Conservation (phyloP, 2,329 filamentous ascomycete species). For the Xylariaceae sp. region DNA sequence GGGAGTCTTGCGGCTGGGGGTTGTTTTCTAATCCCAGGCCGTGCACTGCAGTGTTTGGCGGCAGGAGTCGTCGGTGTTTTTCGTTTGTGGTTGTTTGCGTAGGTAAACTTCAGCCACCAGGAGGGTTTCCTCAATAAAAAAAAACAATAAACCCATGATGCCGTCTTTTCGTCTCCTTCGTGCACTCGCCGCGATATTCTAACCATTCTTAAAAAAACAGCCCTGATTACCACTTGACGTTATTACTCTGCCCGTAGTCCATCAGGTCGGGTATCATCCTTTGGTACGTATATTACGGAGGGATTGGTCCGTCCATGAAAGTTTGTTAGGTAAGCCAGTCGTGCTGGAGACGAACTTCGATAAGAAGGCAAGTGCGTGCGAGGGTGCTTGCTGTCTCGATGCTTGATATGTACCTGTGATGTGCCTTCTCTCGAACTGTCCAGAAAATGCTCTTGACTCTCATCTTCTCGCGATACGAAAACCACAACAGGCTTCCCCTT, state of each 20-base stretch:
- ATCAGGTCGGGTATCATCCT: too few relatives aligned
- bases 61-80: conserved; percentile 29
- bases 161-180: background rate
- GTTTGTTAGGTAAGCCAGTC: background rate
- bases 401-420: too few relatives aligned
- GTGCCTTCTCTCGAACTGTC: background rate
- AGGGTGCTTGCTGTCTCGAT: too few relatives aligned
- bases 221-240: too few relatives aligned
- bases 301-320: background rate
- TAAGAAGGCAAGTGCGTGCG: background rate
- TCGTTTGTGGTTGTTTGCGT: conserved; percentile 26
- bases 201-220: too few relatives aligned
- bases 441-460: background rate
- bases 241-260: too few relatives aligned
- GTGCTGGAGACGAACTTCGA: background rate
- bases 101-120: conserved; percentile 28
- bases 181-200: background rate
- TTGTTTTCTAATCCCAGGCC: conserved; percentile 31
- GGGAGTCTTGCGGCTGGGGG: conserved; percentile 31
- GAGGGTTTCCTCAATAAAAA: conserved; percentile 27
- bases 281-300: too few relatives aligned
- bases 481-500: background rate
- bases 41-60: conserved; percentile 27
- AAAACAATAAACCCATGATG: background rate
- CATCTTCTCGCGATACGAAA: background rate